These are phyloP conservation scores for Saccharomyces paradoxus DNA, from an alignment of 805 yeast species.

Conservation along the genomic window DNA sequence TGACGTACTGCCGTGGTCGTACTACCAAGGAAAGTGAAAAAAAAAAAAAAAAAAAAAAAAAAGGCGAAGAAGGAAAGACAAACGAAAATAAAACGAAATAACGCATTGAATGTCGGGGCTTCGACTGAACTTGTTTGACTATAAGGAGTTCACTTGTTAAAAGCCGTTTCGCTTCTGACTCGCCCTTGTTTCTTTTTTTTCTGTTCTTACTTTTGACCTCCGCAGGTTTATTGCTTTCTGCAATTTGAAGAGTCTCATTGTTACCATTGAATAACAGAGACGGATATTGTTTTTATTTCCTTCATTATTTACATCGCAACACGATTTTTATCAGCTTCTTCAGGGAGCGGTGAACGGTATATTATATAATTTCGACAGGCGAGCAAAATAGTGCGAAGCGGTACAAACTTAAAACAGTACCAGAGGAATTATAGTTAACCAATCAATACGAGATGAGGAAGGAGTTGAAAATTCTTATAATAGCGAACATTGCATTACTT, in stretches of 20 bases:
- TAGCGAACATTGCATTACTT: conserved; percentile 50
- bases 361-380: neutral
- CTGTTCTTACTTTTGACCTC: neutral
- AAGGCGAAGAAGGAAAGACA: neutral
- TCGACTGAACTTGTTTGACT: neutral
- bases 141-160: neutral
- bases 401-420: neutral
- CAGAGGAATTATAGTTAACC: neutral
- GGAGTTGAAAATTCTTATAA: conserved; percentile 54
- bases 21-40: neutral
- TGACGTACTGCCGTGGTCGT: neutral
- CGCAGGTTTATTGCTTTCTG: neutral
- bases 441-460: conserved; percentile 41
- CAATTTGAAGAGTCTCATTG: neutral
- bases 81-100: neutral
- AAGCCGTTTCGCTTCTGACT: neutral
- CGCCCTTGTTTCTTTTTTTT: neutral
- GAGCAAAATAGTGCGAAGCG: neutral
- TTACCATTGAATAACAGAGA: neutral
- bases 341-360: neutral
- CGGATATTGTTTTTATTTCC: neutral
- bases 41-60: neutral
- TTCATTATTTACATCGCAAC: neutral
- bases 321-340: neutral
- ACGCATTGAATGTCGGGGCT: neutral